These are phyloP conservation scores for Poa annua DNA, from an alignment of 176 grass and related monocot species.

Conservation along the genomic window DNA sequence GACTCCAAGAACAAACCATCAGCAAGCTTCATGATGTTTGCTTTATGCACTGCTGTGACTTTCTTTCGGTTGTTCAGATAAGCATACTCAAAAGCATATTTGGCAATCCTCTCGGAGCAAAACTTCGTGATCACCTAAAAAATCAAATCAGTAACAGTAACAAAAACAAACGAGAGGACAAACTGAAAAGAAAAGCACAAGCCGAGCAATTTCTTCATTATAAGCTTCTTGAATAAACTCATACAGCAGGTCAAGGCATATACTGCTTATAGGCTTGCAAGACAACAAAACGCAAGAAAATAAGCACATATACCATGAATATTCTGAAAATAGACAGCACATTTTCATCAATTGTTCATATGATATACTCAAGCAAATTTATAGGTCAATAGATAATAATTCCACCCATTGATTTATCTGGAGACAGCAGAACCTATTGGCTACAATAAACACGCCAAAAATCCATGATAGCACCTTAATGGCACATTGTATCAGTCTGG, in stretches of 20 bases:
- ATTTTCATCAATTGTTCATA: slow-evolving; percentile 17
- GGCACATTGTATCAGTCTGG: neutral
- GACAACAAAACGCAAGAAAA: neutral
- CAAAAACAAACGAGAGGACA: slow-evolving; percentile 36
- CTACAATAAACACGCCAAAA: neutral
- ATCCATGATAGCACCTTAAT: slow-evolving; percentile 22
- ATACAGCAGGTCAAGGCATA: neutral
- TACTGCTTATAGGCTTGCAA: neutral
- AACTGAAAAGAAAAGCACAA: slow-evolving; percentile 16
- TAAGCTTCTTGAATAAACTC: slow-evolving; percentile 6
- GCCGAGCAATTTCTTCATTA: neutral
- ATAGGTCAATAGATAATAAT: slow-evolving; percentile 2
- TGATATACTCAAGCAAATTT: neutral
- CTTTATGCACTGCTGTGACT: slow-evolving; percentile 97
- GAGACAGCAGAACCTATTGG: neutral
- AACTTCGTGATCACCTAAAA: slow-evolving; percentile 99
- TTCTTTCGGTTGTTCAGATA: slow-evolving; percentile 97
- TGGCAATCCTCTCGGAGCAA: slow-evolving; percentile 87
- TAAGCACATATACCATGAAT: neutral
- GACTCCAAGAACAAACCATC: slow-evolving; percentile 98
- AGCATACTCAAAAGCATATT: slow-evolving; percentile 97
- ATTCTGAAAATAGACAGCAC: slow-evolving; percentile 10
- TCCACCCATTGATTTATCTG: neutral
- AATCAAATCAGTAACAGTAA: slow-evolving; percentile 47
- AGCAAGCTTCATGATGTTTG: slow-evolving; percentile 98